Conservation (phyloP, 2,329 filamentous ascomycete genomes). For the Apiospora kogelbergensis region DNA sequence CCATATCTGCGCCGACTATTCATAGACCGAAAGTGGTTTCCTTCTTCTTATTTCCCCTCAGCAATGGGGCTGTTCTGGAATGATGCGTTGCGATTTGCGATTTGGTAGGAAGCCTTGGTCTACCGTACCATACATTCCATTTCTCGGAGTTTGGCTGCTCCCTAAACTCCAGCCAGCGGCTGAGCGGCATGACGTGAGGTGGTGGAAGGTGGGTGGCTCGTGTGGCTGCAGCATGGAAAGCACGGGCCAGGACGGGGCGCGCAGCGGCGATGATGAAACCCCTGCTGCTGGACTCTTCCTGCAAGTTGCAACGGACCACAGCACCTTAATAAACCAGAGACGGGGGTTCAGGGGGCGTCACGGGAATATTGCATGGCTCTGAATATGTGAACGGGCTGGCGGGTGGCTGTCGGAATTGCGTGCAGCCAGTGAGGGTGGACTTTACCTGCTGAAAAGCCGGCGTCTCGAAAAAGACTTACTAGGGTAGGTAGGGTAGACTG, state of each 20-base stretch:
- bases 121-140: not conserved
- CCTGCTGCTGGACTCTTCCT: not conserved
- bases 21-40: not conserved
- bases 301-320: not conserved
- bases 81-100: not conserved
- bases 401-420: not conserved
- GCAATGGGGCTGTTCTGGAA: not conserved
- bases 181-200: not conserved
- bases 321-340: not conserved
- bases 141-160: not conserved
- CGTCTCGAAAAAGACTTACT: not conserved
- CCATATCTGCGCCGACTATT: constrained; percentile 39
- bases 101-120: not conserved
- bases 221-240: not conserved
- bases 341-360: not conserved
- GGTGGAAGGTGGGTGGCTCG: not conserved
- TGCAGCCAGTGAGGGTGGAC: not conserved
- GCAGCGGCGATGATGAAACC: not conserved
- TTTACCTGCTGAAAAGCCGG: not conserved
- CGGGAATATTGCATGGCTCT: not conserved
- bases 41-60: too few relatives aligned
- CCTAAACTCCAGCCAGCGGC: not conserved
- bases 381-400: not conserved
- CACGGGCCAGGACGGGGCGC: not conserved
- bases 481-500: too few relatives aligned